A percentile compares a stretch with the other conserved stretches of the same genome.
Conservation (phyloP, 176 grass and related monocot species). For the Otatea glauca region DNA sequence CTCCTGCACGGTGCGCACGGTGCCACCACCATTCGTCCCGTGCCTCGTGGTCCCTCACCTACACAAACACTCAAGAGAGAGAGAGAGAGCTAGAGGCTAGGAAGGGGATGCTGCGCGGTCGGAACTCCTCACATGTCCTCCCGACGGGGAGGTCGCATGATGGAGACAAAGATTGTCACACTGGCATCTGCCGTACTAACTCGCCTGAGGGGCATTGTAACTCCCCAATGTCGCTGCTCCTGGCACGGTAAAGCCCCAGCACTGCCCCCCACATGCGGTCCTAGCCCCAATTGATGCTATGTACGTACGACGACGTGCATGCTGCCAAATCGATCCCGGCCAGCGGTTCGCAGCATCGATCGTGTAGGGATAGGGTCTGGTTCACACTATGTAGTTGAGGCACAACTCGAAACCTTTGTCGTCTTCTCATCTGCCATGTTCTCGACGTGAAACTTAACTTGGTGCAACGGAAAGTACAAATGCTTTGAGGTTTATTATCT, state of each 20-base stretch:
- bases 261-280: not conserved
- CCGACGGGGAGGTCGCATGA: not conserved
- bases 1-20: not conserved
- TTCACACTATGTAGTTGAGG: not conserved
- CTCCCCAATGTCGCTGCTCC: not conserved
- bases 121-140: not conserved
- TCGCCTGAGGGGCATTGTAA: not conserved
- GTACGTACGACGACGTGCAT: not conserved
- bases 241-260: slow-evolving; percentile 42
- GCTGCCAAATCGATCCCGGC: slow-evolving; percentile 21
- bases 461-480: not conserved
- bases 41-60: slow-evolving; percentile 44
- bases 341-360: not conserved
- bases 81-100: too few relatives aligned
- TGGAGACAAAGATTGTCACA: not conserved
- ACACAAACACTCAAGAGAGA: not conserved
- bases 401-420: not conserved
- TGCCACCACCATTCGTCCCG: slow-evolving; percentile 27
- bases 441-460: not conserved
- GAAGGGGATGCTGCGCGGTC: not conserved
- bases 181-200: not conserved
- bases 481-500: not conserved
- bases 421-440: not conserved
- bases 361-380: not conserved
- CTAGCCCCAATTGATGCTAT: not conserved